Base-by-base conservation (phyloP, 2,329 filamentous ascomycete genomes). In the Neurospora sp. region DNA sequence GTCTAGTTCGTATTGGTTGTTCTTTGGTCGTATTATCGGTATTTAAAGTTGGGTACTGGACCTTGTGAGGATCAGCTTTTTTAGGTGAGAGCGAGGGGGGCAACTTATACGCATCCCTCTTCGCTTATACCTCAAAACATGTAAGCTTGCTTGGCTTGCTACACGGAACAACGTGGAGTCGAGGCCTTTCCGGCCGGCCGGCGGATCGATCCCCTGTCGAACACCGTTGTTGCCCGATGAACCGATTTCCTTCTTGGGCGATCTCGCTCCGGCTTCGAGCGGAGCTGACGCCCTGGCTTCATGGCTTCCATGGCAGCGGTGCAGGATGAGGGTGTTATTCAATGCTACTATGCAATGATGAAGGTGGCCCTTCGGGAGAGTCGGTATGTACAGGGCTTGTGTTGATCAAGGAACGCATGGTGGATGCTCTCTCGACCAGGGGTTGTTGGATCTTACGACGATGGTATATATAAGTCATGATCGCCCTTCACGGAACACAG, bases 251-350 rank as follows among this genome's bases (percentile, higher is more conserved):
- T 67, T 70, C 41, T 66, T 67, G 62, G 68, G 37, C 68, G 65
- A 57, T 70, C 69, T 70, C 52, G 72, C 57, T 71, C 69, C 66
- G 67, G 52, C 23, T 57, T 17, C 12, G 23, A 57, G 52, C 52
- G 52, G 23, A 57, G 52, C 23, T 19, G 23, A 57, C 52, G 52
- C 52, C 52, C 23, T 57, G 23, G 23, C 52, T 57, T 33, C 52
- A 33, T 33, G 52, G 23, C 23, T 57, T 57, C 12, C 23, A 57
- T 57, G 23, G 23, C 52, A 57, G 23, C 23, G 6, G 6, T 17
- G 33, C 52, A 57, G 52, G 52, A 57, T 57, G 52, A 15, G 52
- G 23, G 23, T 33, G 6, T 15, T 57, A 57, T 33, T 57, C 52
- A 57, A 33, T 57, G 12, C 23, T 17, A 57, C 23, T 28, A 8